A percentile compares a stretch with the other conserved stretches of the same genome.
Conservation (phyloP, 352 stramenopile genomes). For the Phytophthora boehmeriae region DNA sequence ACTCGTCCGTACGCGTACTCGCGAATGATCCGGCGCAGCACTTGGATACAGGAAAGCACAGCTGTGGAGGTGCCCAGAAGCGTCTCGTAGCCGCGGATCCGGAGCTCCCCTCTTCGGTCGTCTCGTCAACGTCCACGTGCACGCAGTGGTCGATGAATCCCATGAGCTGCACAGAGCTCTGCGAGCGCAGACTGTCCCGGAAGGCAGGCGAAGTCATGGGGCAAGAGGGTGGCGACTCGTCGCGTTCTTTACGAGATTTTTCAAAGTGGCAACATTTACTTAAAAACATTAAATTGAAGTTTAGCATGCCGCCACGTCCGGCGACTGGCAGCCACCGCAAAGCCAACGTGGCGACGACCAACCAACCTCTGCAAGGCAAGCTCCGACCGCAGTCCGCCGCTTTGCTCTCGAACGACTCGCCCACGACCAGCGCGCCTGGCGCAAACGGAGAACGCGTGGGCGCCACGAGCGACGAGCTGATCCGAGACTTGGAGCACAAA, state of each 20-base stretch:
- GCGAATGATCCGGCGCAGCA: conserved; percentile 84
- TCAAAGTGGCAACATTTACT: no score
- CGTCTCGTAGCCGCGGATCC: conserved; percentile 76
- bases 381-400: conserved; percentile 49
- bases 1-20: conserved; percentile 85
- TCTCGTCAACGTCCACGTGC: conserved; percentile 47
- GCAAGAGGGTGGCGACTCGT: no score
- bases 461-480: conserved; percentile 76
- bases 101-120: conserved; percentile 73
- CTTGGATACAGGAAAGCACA: conserved; percentile 78
- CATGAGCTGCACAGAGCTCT: conserved; percentile 86
- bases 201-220: conserved; percentile 17
- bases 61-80: conserved; percentile 70
- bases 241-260: no score
- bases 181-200: conserved; percentile 52
- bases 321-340: conserved; percentile 22
- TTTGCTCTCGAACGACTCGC: conserved; percentile 24
- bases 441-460: conserved; percentile 51
- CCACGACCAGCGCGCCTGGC: neutral
- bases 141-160: conserved; percentile 77
- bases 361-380: conserved; percentile 34
- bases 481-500: conserved; percentile 75
- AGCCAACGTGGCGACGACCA: conserved; percentile 2
- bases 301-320: conserved; percentile 29
- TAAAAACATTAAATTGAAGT: no score